Conservation (phyloP, 306 rosid species). For the Cucumis melo region DNA sequence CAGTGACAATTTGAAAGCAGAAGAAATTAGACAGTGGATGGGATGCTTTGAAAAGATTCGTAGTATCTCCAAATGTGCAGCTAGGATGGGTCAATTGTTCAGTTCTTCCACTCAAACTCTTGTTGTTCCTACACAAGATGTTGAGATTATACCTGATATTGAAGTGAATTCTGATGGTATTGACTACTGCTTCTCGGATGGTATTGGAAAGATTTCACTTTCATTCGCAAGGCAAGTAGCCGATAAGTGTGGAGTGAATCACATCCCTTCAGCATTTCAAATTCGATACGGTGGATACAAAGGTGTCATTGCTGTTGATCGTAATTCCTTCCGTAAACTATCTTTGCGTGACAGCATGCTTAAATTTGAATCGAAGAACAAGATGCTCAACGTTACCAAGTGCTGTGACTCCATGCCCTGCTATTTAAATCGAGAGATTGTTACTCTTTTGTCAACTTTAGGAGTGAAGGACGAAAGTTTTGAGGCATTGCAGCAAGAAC, state of each 20-base stretch:
- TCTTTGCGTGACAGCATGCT: slow-evolving; percentile 81
- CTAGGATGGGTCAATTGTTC: slow-evolving; percentile 96
- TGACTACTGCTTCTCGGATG: slow-evolving; percentile 85
- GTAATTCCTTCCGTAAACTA: slow-evolving; percentile 54
- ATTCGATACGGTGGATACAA: slow-evolving; percentile 93
- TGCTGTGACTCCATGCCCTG: slow-evolving; percentile 80
- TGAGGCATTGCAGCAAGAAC: slow-evolving; percentile 63
- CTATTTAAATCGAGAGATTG: slow-evolving; percentile 85
- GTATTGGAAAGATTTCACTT: slow-evolving; percentile 76
- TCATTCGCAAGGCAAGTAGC: slow-evolving; percentile 80
- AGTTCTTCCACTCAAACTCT: slow-evolving; percentile 77
- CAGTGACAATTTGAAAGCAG: slow-evolving; percentile 60
- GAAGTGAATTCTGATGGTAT: slow-evolving; percentile 45
- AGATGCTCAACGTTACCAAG: slow-evolving; percentile 75
- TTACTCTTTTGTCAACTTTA: slow-evolving; percentile 58
- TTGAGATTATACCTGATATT: slow-evolving; percentile 79
- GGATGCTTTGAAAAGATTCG: slow-evolving; percentile 76
- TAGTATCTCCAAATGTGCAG: slow-evolving; percentile 87
- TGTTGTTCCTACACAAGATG: slow-evolving; percentile 47
- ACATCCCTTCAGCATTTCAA: slow-evolving; percentile 81
- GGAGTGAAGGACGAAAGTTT: slow-evolving; percentile 64
- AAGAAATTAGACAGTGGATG: slow-evolving; percentile 89
- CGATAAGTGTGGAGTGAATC: slow-evolving; percentile 46
- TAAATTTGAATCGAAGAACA: slow-evolving; percentile 67
- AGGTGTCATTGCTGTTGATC: slow-evolving; percentile 84